A percentile compares a stretch with the other conserved stretches of the same genome.
These are phyloP conservation scores for Heimioporus sp. DNA, from an alignment of 768 basidiomycete genomes.

Conservation along the genomic window DNA sequence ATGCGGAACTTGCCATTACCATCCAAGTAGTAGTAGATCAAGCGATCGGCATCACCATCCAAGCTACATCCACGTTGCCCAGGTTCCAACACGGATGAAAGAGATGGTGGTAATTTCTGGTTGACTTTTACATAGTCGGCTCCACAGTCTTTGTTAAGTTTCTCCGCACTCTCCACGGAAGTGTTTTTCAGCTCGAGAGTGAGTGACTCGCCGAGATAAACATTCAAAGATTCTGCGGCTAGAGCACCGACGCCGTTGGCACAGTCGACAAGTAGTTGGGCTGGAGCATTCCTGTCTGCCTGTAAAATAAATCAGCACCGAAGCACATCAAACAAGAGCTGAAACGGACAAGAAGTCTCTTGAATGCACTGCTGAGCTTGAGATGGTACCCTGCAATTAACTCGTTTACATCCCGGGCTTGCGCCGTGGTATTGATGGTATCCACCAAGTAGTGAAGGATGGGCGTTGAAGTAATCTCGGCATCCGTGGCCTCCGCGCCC, in stretches of 20 bases:
- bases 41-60: conserved; percentile 95
- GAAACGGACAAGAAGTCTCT: conserved; percentile 75
- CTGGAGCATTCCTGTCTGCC: conserved; percentile 54
- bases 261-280: conserved; percentile 84
- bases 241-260: conserved; percentile 96
- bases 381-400: conserved; percentile 79
- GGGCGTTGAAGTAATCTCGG: conserved; percentile 89
- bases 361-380: conserved; percentile 82
- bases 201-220: conserved; percentile 59
- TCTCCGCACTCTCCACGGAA: conserved; percentile 58
- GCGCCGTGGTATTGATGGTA: conserved; percentile 82
- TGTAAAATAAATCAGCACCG: conserved; percentile 27
- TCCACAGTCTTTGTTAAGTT: conserved; percentile 85
- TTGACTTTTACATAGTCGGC: conserved; percentile 96
- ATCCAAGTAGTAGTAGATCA: conserved; percentile 94
- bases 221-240: conserved; percentile 59
- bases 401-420: conserved; percentile 76
- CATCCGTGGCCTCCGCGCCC: conserved; percentile 64
- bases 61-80: conserved; percentile 88
- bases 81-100: conserved; percentile 58
- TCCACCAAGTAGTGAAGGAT: conserved; percentile 93
- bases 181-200: conserved; percentile 70
- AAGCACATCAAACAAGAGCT: not conserved
- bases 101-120: conserved; percentile 81
- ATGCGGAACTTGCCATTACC: conserved; percentile 77